Percentiles rank a stretch among this genome's conserved stretches.
phyloP scores from a whole-genome alignment of 768 basidiomycete genomes.

The Tephrocybe sp. region DNA sequence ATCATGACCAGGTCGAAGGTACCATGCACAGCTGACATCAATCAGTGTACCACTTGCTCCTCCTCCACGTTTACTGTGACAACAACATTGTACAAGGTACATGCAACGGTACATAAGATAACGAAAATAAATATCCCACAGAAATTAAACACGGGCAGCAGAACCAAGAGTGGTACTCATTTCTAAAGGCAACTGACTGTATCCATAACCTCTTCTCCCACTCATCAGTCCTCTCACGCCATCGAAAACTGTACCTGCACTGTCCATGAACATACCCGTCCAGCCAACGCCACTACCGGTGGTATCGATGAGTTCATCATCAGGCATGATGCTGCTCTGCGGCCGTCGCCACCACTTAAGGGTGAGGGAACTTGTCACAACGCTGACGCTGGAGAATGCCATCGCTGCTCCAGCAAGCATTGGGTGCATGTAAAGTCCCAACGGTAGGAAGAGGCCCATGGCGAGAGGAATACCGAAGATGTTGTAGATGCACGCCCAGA shows the following conservation, averaged over 20 bases:
- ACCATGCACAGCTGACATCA: too few species aligned
- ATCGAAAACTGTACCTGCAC: constrained; percentile 37
- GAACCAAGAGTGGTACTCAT: constrained; percentile 33
- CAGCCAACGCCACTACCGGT: constrained; percentile 35
- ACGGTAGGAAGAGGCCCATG: constrained; percentile 94
- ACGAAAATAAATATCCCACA: constrained; percentile 11
- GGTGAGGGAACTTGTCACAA: constrained; percentile 86
- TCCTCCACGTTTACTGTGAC: too few species aligned
- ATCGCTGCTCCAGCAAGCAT: constrained; percentile 99
- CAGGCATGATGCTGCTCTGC: constrained; percentile 67
- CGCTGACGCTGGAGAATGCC: constrained; percentile 97
- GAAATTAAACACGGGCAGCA: constrained; percentile 4
- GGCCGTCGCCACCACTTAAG: constrained; percentile 86
- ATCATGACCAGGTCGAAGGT: too few species aligned
- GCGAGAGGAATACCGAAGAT: constrained; percentile 93
- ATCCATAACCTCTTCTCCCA: constrained; percentile 48
- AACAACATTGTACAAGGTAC: too few species aligned
- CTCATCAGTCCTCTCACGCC: constrained; percentile 43
- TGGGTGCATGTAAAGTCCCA: constrained; percentile 91
- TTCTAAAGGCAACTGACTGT: constrained; percentile 74
- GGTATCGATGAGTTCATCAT: constrained; percentile 26
- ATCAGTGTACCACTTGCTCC: too few species aligned
- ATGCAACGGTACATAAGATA: too few species aligned
- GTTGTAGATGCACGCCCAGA: constrained; percentile 98
- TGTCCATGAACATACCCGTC: constrained; percentile 50